A percentile compares a stretch with the other conserved stretches of the same genome.
Conservation (phyloP, 108 stramenopile species). For the Schizochytrium sp. region DNA sequence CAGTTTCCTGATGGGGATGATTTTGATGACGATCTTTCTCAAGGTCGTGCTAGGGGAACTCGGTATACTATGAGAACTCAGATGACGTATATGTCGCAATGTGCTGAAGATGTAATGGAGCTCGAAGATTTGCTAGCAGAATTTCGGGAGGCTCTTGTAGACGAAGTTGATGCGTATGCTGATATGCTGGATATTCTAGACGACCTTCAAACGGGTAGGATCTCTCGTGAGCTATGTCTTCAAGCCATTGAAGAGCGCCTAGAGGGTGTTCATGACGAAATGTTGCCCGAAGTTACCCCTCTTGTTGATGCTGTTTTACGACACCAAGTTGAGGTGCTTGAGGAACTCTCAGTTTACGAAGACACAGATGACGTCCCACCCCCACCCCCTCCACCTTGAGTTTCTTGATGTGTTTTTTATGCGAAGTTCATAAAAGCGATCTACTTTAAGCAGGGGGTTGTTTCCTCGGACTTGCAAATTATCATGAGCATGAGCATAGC, state of each 20-base stretch:
- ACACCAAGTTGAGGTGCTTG: not conserved
- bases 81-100: not conserved
- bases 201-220: not conserved
- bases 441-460: no score
- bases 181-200: slow-evolving; percentile 14
- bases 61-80: not conserved
- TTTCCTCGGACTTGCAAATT: no score
- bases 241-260: slow-evolving; percentile 2
- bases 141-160: not conserved
- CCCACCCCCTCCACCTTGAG: no score
- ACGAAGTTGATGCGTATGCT: not conserved
- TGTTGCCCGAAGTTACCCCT: not conserved
- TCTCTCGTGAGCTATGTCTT: not conserved
- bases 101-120: not conserved
- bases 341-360: not conserved
- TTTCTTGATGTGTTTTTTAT: no score
- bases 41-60: not conserved
- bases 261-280: not conserved
- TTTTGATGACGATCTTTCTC: not conserved
- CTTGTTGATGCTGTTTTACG: not conserved
- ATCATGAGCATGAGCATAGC: no score
- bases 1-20: not conserved
- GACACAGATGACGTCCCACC: not conserved
- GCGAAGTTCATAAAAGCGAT: no score
- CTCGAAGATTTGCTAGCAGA: not conserved